A percentile compares a stretch with the other conserved stretches of the same genome.
These are phyloP conservation scores for Jimgerdemannia lactiflua DNA, from an alignment of 192 early-diverging fungal genomes.

Conservation along the genomic window DNA sequence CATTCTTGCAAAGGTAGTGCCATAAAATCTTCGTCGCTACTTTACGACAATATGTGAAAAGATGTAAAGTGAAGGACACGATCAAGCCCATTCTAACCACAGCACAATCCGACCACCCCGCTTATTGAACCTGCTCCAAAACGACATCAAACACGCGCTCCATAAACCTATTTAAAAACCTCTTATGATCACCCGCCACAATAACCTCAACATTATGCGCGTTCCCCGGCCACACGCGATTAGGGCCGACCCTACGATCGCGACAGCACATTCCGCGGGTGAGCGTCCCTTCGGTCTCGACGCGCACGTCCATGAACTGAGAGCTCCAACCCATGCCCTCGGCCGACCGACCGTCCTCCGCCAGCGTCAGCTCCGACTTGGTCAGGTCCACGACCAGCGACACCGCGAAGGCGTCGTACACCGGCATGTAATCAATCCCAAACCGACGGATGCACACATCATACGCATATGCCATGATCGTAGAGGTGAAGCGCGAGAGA, in stretches of 20 bases:
- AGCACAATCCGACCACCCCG: too few species aligned
- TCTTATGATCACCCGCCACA: slow-evolving; percentile 5
- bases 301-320: slow-evolving; percentile 37
- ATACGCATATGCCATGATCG: neutral
- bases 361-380: slow-evolving; percentile 21
- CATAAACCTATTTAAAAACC: slow-evolving; percentile 13
- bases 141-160: slow-evolving; percentile 14
- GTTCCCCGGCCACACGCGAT: neutral
- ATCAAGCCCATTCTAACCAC: too few species aligned
- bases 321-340: slow-evolving; percentile 26
- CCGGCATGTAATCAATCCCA: slow-evolving; percentile 19
- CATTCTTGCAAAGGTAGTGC: too few species aligned
- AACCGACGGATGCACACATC: neutral
- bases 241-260: slow-evolving; percentile 5
- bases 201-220: slow-evolving; percentile 18
- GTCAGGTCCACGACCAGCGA: slow-evolving; percentile 35
- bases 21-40: too few species aligned
- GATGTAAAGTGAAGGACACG: too few species aligned
- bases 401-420: slow-evolving; percentile 36
- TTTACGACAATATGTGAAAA: too few species aligned
- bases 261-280: slow-evolving; percentile 39
- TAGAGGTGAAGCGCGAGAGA: slow-evolving; percentile 11
- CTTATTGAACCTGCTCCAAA: neutral
- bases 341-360: slow-evolving; percentile 2
- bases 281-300: slow-evolving; percentile 39